Percentiles rank a stretch among this genome's conserved stretches.
phyloP scores from a whole-genome alignment of 441 rosid species.

The Capsella rubella region DNA sequence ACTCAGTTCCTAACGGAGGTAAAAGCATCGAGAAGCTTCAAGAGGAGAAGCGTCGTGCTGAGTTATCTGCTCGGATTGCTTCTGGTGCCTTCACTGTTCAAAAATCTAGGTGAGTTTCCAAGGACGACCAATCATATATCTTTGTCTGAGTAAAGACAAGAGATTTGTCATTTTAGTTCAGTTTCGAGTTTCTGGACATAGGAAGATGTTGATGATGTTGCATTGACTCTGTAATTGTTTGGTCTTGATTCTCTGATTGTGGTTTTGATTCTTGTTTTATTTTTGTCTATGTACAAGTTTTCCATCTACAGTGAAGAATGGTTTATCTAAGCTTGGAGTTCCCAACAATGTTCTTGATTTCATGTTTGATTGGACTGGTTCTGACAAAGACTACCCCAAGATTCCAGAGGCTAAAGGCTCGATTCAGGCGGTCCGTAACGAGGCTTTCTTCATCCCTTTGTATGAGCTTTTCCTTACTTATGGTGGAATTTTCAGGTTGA shows the following conservation, averaged over 20 bases:
- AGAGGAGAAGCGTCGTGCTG: constrained; percentile 78
- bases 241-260: constrained; percentile 6
- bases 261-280: neutral
- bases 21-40: constrained; percentile 58
- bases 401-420: constrained; percentile 90
- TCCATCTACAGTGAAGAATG: constrained; percentile 63
- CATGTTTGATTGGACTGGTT: constrained; percentile 66
- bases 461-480: constrained; percentile 91
- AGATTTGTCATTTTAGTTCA: neutral
- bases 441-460: constrained; percentile 92
- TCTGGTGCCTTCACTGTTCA: constrained; percentile 84
- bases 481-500: constrained; percentile 94
- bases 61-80: constrained; percentile 83
- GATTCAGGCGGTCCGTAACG: constrained; percentile 66
- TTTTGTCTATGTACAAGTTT: constrained; percentile 54
- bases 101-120: constrained; percentile 58
- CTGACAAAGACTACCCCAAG: constrained; percentile 58
- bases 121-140: too few relatives aligned
- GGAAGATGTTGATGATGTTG: neutral
- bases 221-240: neutral
- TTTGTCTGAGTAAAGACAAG: neutral
- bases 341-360: constrained; percentile 61
- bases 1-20: constrained; percentile 46
- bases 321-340: constrained; percentile 79
- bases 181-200: neutral